Evolutionary conservation across 225 moss, liverwort and hornwort genomes (phyloP).

Genomic region (Polytrichum formosum): DNA sequence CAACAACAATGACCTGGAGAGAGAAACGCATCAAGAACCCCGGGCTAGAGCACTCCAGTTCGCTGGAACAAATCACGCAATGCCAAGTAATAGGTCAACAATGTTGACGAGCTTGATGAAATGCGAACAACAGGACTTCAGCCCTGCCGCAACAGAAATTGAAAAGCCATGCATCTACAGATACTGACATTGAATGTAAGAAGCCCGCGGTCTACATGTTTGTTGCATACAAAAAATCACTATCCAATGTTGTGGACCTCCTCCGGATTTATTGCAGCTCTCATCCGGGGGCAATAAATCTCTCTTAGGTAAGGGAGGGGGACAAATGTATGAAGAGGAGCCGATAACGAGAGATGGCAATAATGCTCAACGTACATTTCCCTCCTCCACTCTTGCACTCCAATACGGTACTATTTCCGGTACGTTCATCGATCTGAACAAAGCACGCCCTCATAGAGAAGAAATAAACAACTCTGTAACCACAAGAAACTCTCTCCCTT

Average conservation of each 20-base stretch:
- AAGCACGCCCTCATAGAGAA: not conserved
- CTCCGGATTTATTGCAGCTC: no score
- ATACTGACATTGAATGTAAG: not conserved
- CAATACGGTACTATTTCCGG: no score
- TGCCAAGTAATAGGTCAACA: not conserved
- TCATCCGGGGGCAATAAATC: not conserved
- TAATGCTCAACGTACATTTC: slow-evolving; percentile 2
- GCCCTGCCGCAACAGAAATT: not conserved
- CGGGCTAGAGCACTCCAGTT: not conserved
- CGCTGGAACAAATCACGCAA: not conserved
- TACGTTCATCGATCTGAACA: not conserved
- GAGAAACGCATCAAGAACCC: slow-evolving; percentile 9
- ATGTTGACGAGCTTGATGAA: not conserved
- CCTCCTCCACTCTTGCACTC: not conserved
- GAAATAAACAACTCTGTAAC: not conserved
- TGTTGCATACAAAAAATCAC: not conserved
- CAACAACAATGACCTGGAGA: slow-evolving; percentile 7
- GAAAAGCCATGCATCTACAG: not conserved
- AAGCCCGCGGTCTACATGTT: not conserved
- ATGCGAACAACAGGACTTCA: not conserved
- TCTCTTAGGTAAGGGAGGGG: not conserved
- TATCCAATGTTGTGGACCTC: no score
- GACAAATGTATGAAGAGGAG: not conserved
- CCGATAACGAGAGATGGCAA: not conserved
- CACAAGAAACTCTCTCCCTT: not conserved